A percentile compares a stretch with the other conserved stretches of the same genome.
Evolutionary conservation across 148 eudicot genomes (phyloP).

Genomic region (Fagopyrum homotropicum): DNA sequence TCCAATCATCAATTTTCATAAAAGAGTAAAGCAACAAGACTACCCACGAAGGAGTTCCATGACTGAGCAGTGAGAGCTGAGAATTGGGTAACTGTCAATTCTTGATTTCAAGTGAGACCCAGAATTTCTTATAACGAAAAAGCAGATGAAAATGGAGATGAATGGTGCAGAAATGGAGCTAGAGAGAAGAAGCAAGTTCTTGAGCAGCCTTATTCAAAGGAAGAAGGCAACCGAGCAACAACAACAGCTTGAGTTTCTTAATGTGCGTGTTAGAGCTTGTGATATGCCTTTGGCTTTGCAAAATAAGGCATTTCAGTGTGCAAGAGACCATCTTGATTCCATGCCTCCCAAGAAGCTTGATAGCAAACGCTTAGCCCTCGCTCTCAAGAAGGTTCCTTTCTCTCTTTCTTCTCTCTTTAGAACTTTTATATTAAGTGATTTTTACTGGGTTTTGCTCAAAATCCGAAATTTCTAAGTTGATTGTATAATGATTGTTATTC

Average conservation of each 20-base stretch:
- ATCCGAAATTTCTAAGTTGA: background rate
- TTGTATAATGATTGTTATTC: background rate
- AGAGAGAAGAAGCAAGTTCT: slow-evolving; percentile 62
- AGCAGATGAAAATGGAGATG: slow-evolving; percentile 20
- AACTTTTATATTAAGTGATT: background rate
- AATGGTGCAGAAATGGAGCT: slow-evolving; percentile 45
- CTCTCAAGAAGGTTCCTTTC: slow-evolving; percentile 48
- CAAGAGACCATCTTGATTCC: slow-evolving; percentile 42
- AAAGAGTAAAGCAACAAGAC: background rate
- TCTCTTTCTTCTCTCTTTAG: background rate
- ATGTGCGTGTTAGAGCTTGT: slow-evolving; percentile 50
- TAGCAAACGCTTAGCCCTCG: slow-evolving; percentile 53
- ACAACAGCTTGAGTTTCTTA: slow-evolving; percentile 25
- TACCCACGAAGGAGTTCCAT: background rate
- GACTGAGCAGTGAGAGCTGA: slow-evolving; percentile 1
- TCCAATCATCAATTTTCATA: too few species aligned
- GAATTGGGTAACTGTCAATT: background rate
- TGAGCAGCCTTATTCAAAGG: slow-evolving; percentile 46
- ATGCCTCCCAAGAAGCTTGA: slow-evolving; percentile 38
- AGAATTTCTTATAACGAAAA: background rate
- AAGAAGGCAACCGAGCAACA: slow-evolving; percentile 39
- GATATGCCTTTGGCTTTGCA: slow-evolving; percentile 54
- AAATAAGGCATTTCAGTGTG: slow-evolving; percentile 40
- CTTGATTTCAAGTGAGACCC: background rate
- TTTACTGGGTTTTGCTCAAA: background rate